Percentiles rank a stretch among this genome's conserved stretches.
phyloP scores from a whole-genome alignment of 2,329 filamentous ascomycete genomes.

The Orbilia blumenaviensis region DNA sequence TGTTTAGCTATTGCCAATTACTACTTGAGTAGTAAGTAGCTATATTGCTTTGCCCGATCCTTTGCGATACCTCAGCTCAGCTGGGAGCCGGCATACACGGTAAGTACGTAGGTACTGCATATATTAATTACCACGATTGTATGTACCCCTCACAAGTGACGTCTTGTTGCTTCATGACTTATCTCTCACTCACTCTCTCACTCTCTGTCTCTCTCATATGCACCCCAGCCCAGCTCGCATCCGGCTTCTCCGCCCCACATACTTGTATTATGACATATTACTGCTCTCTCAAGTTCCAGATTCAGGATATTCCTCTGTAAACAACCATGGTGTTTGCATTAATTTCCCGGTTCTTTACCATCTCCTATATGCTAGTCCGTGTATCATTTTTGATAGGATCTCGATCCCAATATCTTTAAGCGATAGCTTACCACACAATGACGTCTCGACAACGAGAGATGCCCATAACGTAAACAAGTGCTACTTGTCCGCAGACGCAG shows the following conservation, averaged over 20 bases:
- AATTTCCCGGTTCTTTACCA: too few relatives aligned
- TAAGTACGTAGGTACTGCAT: too few relatives aligned
- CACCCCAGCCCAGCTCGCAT: not conserved
- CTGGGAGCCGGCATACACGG: too few relatives aligned
- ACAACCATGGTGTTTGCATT: conserved; percentile 4
- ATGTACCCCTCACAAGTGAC: too few relatives aligned
- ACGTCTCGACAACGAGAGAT: not conserved
- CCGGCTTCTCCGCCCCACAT: conserved; percentile 11
- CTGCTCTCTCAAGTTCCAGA: not conserved
- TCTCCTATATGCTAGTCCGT: not conserved
- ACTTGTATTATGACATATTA: conserved; percentile 3
- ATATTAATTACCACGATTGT: too few relatives aligned
- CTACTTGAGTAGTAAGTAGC: too few relatives aligned
- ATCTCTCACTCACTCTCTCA: too few relatives aligned
- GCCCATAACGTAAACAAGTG: not conserved
- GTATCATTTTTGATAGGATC: not conserved
- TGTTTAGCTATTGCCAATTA: too few relatives aligned
- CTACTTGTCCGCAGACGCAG: not conserved
- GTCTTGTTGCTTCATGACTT: too few relatives aligned
- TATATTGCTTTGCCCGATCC: too few relatives aligned
- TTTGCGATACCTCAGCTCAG: too few relatives aligned
- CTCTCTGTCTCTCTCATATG: too few relatives aligned
- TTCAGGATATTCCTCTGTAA: not conserved
- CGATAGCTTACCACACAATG: conserved; percentile 2
- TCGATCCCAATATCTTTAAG: not conserved